These are phyloP conservation scores for Pseudogymnoascus destructans DNA, from an alignment of 2,329 filamentous ascomycete genomes.

Conservation along the genomic window DNA sequence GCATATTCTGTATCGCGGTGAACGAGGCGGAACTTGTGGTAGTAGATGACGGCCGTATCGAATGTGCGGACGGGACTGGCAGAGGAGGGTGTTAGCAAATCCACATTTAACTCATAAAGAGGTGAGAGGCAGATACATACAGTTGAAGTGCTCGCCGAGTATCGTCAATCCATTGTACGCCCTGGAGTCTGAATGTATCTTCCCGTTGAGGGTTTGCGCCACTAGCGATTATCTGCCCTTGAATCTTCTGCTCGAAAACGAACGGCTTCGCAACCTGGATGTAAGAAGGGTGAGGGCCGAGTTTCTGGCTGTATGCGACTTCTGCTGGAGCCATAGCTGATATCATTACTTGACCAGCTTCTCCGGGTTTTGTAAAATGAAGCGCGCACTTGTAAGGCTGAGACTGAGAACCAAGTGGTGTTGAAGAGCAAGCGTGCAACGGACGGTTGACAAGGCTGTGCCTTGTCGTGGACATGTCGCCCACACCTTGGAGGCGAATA, in stretches of 20 bases:
- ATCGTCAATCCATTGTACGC: constrained; percentile 78
- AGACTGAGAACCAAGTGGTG: constrained; percentile 1
- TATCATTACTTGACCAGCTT: neutral
- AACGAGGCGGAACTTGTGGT: constrained; percentile 80
- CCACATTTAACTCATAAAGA: neutral
- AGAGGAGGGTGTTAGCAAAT: constrained; percentile 9
- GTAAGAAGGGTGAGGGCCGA: constrained; percentile 23
- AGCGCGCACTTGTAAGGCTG: neutral
- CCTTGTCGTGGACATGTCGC: neutral
- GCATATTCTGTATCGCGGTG: constrained; percentile 80
- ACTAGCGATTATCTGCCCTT: constrained; percentile 55
- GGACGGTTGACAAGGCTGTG: constrained; percentile 3
- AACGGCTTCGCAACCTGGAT: constrained; percentile 47
- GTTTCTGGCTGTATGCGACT: constrained; percentile 11
- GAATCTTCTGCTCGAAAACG: constrained; percentile 68
- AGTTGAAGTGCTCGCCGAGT: constrained; percentile 67
- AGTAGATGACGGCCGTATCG: constrained; percentile 83
- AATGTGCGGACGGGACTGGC: constrained; percentile 75
- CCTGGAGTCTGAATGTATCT: constrained; percentile 68
- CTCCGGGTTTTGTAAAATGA: neutral
- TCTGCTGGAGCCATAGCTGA: constrained; percentile 17
- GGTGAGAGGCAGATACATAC: constrained; percentile 36
- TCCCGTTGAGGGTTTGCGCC: constrained; percentile 66
- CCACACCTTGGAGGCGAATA: constrained; percentile 5
- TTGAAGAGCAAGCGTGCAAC: constrained; percentile 8